Conservation (phyloP, 2,329 filamentous ascomycete species). For the Epicoccum sorghinum region DNA sequence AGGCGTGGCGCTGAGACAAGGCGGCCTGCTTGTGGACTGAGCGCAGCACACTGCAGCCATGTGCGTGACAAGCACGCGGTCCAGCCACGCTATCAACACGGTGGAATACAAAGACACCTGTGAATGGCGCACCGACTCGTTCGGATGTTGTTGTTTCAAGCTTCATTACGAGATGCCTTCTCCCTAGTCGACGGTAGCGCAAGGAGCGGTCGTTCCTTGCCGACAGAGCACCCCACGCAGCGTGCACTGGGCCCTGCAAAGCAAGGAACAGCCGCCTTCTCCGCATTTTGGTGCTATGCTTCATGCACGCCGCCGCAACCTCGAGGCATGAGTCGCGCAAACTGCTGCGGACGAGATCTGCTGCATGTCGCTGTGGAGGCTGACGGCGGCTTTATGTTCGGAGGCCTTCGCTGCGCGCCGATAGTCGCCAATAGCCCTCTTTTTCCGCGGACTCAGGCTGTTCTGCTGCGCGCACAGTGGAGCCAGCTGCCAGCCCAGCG, state of each 20-base stretch:
- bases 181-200: conserved; percentile 1
- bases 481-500: not conserved
- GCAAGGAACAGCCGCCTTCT: conserved; percentile 4
- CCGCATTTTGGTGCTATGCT: conserved; percentile 7
- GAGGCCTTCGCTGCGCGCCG: not conserved
- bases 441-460: not conserved
- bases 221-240: conserved; percentile 1
- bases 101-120: not conserved
- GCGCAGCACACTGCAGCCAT: not conserved
- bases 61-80: not conserved
- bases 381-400: no score
- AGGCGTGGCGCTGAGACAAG: not conserved
- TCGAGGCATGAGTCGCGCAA: conserved; percentile 1
- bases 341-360: not conserved
- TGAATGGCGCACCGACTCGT: not conserved
- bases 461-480: not conserved
- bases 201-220: not conserved
- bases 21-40: not conserved
- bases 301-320: not conserved
- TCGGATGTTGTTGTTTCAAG: conserved; percentile 4
- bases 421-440: not conserved
- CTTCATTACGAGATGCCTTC: conserved; percentile 13
- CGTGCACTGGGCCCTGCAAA: not conserved
- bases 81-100: no score
- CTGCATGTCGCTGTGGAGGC: not conserved